Evolutionary conservation across 768 basidiomycete species (phyloP).

Genomic region (Inosperma sp.): DNA sequence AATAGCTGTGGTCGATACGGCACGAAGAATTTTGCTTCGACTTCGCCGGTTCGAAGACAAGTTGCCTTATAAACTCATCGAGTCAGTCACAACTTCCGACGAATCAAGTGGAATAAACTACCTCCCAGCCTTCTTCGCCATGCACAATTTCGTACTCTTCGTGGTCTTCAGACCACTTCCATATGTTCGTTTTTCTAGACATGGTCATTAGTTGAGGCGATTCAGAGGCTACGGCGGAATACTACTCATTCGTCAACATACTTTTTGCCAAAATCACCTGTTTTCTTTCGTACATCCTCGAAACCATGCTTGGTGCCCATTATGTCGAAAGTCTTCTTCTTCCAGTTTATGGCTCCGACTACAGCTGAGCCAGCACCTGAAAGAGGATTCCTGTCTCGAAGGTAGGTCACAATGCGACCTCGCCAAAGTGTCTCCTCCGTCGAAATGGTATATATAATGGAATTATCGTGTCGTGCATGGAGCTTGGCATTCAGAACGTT

Average conservation of each 20-base stretch:
- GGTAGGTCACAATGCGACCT: conserved; percentile 39
- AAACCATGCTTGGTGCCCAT: conserved; percentile 38
- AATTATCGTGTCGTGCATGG: conserved; percentile 40
- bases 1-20: conserved; percentile 49
- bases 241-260: conserved; percentile 15
- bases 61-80: conserved; percentile 7
- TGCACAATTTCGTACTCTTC: conserved; percentile 44
- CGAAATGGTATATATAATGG: conserved; percentile 39
- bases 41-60: conserved; percentile 17
- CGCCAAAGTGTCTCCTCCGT: conserved; percentile 42
- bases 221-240: not conserved
- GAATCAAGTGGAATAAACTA: conserved; percentile 16
- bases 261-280: conserved; percentile 37
- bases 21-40: conserved; percentile 37
- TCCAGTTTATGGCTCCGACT: conserved; percentile 50
- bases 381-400: conserved; percentile 46
- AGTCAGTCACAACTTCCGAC: not conserved
- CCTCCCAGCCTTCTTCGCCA: conserved; percentile 46
- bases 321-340: conserved; percentile 45
- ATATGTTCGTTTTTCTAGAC: conserved; percentile 32
- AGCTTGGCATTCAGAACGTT: conserved; percentile 46
- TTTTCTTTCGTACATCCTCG: conserved; percentile 37
- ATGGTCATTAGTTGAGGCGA: not conserved
- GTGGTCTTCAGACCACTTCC: conserved; percentile 41
- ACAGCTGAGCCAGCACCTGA: conserved; percentile 27